Base-by-base conservation (phyloP, 495 filamentous ascomycete genomes). In the Neurospora sp. region DNA sequence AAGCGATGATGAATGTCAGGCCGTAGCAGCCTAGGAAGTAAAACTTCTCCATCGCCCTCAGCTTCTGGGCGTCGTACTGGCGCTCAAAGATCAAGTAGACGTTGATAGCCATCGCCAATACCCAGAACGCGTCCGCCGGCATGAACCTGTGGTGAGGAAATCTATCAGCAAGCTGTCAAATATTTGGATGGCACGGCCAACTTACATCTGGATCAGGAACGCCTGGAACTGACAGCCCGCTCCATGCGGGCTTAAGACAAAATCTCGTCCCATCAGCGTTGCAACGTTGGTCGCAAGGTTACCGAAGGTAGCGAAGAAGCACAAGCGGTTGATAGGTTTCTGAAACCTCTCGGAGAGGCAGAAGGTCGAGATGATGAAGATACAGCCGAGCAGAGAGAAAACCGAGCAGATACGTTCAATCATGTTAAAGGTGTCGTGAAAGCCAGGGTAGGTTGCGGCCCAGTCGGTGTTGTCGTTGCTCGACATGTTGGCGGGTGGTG, bases 41-140 rank as follows among this genome's bases (percentile, higher is more conserved):
- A 71, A 86, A 89, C 74, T 89, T 87, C 77, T 97, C 94, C 74
- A 95, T 85, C 18, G 78, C 83, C 3, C 89, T 88, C 69, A 97
- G 86, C 71, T 89, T 86, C 3, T 87, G 81, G 0, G 90, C 89
- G 69, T 90, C 88, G 77, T 90, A 94, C 73, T 90, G 90, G 75
- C 86, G 86, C 80, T 94, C 96, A 75, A 97, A 94, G 18, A 93
- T 95, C 22, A 96, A 82, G 77, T 92, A 93, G 73, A 97, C 93
- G 77, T 97, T 97, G 72, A 91, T 85, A 3, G 93, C 92, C 94
- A 97, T 97, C 69, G 91, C 91, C 65, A 95, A 84, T 1, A 91
- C 90, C 92, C 91, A 94, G 53, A 90, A 83, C 3, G 92, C 90
- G 82, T 96, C 93, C 4, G 93, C 92, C 2, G 91, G 88, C 81